Base-by-base conservation (phyloP, 2,329 filamentous ascomycete genomes). In the Nectriaceae sp. region DNA sequence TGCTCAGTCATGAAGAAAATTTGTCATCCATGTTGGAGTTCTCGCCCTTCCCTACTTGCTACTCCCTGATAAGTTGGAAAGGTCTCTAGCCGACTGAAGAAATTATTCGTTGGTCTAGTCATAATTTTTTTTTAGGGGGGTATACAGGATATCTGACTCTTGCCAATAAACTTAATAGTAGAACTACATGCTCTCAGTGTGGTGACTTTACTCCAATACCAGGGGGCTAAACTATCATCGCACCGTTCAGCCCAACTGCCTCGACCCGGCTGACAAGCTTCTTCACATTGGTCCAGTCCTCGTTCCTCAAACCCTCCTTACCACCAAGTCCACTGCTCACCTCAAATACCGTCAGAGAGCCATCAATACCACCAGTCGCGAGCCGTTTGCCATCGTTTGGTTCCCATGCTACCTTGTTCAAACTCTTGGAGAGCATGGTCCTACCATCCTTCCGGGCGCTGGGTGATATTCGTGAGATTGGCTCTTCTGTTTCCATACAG, bases 351-450 rank as follows among this genome's bases (percentile, higher is more conserved):
- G 89, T 96, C 19, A 97, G 78, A 2, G 90, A 84, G 11, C 93
- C 93, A 64, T 97, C 92, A 52, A 99, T 87, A 4, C 94, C 94
- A 38, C 94, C 95, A 0, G 91, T 91, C 2, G 93, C 94, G 42
- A 97, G 75, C 43, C 89, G 82, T 70, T 88, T 88, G 41, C 94
- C 95, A 65, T 97, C 92, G 38, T 84, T 87, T 61, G 85, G 84
- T 72, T 99, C 94, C 94, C 94, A 99, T 1, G 90, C 88, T 37
- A 97, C 76, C 74, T 94, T 96, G 70, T 99, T 99, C 62, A 99
- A 72, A 66, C 91, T 96, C 73, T 90, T 88, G 49, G 87, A 89
- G 61, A 93, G 78, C 67, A 90, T 83, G 21, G 84, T 82, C 69
- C 82, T 71, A 53, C 85, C 80, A 40, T 84, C 82, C 61, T 84